Evolutionary conservation across 129 eudicot genomes (phyloP).

Genomic region (Flaveria linearis): DNA sequence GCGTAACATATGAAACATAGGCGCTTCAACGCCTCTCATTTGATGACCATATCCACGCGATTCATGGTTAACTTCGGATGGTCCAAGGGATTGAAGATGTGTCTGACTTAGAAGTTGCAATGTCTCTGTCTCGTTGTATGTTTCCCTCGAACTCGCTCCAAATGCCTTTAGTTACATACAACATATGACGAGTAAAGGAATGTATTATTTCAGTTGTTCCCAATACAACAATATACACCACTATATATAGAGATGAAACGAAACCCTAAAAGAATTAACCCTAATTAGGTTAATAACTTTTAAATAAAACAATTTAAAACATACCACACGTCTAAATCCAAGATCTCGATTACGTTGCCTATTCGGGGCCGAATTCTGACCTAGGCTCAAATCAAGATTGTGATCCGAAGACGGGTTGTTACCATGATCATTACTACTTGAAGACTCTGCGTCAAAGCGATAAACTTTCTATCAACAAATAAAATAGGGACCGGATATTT

Average conservation of each 20-base stretch:
- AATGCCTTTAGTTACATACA: conserved; percentile 26
- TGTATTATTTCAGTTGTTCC: background rate
- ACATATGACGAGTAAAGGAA: background rate
- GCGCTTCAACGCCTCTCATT: conserved; percentile 47
- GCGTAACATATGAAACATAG: conserved; percentile 43
- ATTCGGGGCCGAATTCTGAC: conserved; percentile 41
- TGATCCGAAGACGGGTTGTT: conserved; percentile 42
- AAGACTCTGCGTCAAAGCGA: conserved; percentile 38
- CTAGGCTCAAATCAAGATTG: conserved; percentile 83
- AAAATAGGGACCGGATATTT: background rate
- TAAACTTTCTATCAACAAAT: background rate
- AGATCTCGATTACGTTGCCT: conserved; percentile 38
- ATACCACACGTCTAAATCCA: conserved; percentile 55
- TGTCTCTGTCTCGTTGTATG: conserved; percentile 51
- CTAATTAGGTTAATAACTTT: background rate
- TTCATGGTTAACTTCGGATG: conserved; percentile 40
- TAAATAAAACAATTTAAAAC: background rate
- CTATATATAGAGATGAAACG: no score
- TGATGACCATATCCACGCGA: conserved; percentile 36
- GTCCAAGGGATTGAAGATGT: conserved; percentile 53
- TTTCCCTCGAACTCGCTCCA: conserved; percentile 36
- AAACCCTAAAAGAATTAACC: background rate
- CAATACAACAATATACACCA: no score
- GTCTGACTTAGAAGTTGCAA: conserved; percentile 65
- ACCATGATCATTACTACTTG: conserved; percentile 17